These are phyloP conservation scores for Pterocarpus santalinus DNA, from an alignment of 306 rosid genomes.

Conservation along the genomic window DNA sequence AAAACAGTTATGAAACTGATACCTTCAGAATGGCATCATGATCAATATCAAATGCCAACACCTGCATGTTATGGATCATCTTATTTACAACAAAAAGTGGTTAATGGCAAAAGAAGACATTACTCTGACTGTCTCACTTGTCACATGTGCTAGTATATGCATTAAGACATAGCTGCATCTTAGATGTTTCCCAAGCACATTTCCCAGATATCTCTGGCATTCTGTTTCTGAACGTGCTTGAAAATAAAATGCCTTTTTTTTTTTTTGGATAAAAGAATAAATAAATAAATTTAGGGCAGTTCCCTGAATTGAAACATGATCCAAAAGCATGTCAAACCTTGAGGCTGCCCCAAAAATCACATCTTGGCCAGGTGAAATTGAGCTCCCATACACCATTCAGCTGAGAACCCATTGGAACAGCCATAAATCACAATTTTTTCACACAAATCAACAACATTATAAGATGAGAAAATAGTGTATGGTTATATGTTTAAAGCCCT, in stretches of 20 bases:
- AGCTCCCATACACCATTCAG: neutral
- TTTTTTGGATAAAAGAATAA: too few species aligned
- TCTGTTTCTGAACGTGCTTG: too few species aligned
- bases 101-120: neutral
- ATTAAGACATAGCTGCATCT: neutral
- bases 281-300: neutral
- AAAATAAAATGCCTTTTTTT: too few species aligned
- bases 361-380: conserved; percentile 25
- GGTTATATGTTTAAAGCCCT: conserved; percentile 40
- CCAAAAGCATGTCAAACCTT: conserved; percentile 6
- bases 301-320: conserved; percentile 21
- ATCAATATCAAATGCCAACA: neutral
- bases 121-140: neutral
- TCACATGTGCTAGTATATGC: neutral
- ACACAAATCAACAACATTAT: neutral
- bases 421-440: neutral
- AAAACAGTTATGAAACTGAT: neutral
- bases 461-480: neutral
- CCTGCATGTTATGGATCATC: neutral
- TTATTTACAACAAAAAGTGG: neutral
- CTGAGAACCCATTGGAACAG: conserved; percentile 28
- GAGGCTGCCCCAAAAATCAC: conserved; percentile 4
- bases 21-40: neutral
- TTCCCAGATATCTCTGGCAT: neutral
- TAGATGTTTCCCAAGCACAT: neutral